Evolutionary conservation across 257 asterid species (phyloP).

Genomic region (Salvia miltiorrhiza): DNA sequence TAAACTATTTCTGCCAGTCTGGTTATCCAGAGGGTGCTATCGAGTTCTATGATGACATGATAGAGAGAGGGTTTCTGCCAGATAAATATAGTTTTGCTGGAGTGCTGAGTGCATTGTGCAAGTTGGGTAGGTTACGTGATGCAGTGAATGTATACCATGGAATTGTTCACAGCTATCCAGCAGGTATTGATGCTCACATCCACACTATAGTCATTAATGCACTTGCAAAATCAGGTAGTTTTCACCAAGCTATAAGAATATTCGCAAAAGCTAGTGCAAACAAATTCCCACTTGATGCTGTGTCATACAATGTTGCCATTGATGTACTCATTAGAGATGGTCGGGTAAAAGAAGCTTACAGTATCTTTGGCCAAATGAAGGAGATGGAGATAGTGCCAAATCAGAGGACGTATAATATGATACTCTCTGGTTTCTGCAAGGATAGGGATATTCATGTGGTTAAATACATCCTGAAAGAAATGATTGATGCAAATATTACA

Average conservation of each 20-base stretch:
- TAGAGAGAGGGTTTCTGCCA: constrained; percentile 56
- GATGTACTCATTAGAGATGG: constrained; percentile 49
- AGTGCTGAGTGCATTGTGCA: constrained; percentile 54
- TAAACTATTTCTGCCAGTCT: constrained; percentile 65
- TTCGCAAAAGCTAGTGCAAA: constrained; percentile 42
- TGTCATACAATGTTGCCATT: constrained; percentile 52
- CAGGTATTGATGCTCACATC: constrained; percentile 43
- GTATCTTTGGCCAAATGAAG: constrained; percentile 58
- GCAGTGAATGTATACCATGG: constrained; percentile 62
- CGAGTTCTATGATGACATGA: constrained; percentile 67
- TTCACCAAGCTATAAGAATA: constrained; percentile 35
- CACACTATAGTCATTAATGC: constrained; percentile 57
- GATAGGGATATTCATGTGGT: constrained; percentile 39
- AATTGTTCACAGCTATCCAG: constrained; percentile 35
- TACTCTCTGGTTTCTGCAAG: constrained; percentile 50
- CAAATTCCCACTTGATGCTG: constrained; percentile 50
- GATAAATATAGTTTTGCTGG: constrained; percentile 72
- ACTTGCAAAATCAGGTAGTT: constrained; percentile 52
- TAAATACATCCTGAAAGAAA: constrained; percentile 44
- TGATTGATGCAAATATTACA: constrained; percentile 30
- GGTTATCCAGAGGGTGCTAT: constrained; percentile 62
- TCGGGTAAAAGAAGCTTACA: constrained; percentile 47
- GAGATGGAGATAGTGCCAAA: constrained; percentile 43
- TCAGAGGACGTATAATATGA: constrained; percentile 41
- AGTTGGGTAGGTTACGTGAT: constrained; percentile 46